A percentile compares a stretch with the other conserved stretches of the same genome.
phyloP scores from a whole-genome alignment of 1,284 basidiomycete species.

The Sanguinoderma infundibulare region DNA sequence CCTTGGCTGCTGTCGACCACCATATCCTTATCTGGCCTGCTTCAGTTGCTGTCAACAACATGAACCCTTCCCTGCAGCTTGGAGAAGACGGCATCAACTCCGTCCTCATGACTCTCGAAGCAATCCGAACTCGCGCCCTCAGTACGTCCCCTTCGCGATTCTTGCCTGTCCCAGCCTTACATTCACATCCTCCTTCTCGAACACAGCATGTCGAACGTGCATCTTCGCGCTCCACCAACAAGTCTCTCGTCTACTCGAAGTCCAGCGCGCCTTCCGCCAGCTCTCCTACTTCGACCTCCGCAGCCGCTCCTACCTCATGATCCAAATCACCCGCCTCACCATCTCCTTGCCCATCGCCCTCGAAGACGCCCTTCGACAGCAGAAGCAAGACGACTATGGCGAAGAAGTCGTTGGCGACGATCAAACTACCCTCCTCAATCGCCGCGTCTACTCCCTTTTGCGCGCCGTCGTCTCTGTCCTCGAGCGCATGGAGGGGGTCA shows the following conservation, averaged over 20 bases:
- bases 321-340: constrained; percentile 82
- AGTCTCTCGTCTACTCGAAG: constrained; percentile 74
- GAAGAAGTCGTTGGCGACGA: constrained; percentile 22
- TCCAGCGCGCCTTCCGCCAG: constrained; percentile 76
- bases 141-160: constrained; percentile 46
- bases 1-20: background rate
- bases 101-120: constrained; percentile 63
- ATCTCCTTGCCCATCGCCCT: constrained; percentile 78
- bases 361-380: constrained; percentile 64
- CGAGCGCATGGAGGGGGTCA: constrained; percentile 65
- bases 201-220: constrained; percentile 77
- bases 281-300: constrained; percentile 81
- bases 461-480: constrained; percentile 62
- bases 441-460: constrained; percentile 58
- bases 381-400: constrained; percentile 26
- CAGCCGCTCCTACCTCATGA: constrained; percentile 76
- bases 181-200: background rate
- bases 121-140: constrained; percentile 68
- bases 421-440: constrained; percentile 52
- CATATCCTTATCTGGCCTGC: background rate
- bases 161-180: constrained; percentile 7
- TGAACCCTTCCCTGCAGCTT: constrained; percentile 70
- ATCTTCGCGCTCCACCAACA: constrained; percentile 76
- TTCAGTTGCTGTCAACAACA: constrained; percentile 71
- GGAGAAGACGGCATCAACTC: constrained; percentile 76